Percentiles rank a stretch among this genome's conserved stretches.
These are phyloP conservation scores for Lablab purpureus DNA, from an alignment of 306 rosid species.

Conservation along the genomic window DNA sequence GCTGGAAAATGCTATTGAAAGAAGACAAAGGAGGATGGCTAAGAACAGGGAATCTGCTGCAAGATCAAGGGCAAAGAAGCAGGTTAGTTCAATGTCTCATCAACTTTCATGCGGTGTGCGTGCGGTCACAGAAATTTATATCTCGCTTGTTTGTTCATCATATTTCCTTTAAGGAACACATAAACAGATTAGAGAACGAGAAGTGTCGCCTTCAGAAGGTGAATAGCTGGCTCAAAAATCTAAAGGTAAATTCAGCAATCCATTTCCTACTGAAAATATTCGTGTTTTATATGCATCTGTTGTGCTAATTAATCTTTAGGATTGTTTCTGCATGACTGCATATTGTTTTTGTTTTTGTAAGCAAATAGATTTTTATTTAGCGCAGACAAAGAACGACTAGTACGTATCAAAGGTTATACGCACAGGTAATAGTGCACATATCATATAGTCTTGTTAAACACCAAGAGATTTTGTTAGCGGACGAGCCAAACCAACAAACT, in stretches of 20 bases:
- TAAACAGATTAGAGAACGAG: slow-evolving; percentile 53
- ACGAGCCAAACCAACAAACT: too few relatives aligned
- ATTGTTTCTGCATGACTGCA: neutral
- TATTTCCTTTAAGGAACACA: slow-evolving; percentile 57
- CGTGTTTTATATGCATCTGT: neutral
- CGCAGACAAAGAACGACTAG: neutral
- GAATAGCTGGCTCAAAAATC: slow-evolving; percentile 50
- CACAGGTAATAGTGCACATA: neutral
- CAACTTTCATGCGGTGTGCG: neutral
- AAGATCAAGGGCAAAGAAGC: slow-evolving; percentile 77
- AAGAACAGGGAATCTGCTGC: slow-evolving; percentile 80
- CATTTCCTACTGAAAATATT: neutral
- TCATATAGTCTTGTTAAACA: too few relatives aligned
- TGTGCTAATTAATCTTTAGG: neutral
- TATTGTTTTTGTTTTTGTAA: neutral
- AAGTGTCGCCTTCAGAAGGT: slow-evolving; percentile 46
- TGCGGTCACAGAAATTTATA: slow-evolving; percentile 12
- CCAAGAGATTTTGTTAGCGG: too few relatives aligned
- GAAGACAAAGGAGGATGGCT: slow-evolving; percentile 73
- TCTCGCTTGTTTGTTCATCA: slow-evolving; percentile 6
- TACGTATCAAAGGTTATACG: neutral
- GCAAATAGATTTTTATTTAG: neutral
- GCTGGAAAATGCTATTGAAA: slow-evolving; percentile 56
- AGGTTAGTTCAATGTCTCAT: slow-evolving; percentile 50
- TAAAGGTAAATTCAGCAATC: slow-evolving; percentile 54